Percentiles rank a stretch among this genome's conserved stretches.
Conservation (phyloP, 2,329 filamentous ascomycete species). For the Penicillium hordei region DNA sequence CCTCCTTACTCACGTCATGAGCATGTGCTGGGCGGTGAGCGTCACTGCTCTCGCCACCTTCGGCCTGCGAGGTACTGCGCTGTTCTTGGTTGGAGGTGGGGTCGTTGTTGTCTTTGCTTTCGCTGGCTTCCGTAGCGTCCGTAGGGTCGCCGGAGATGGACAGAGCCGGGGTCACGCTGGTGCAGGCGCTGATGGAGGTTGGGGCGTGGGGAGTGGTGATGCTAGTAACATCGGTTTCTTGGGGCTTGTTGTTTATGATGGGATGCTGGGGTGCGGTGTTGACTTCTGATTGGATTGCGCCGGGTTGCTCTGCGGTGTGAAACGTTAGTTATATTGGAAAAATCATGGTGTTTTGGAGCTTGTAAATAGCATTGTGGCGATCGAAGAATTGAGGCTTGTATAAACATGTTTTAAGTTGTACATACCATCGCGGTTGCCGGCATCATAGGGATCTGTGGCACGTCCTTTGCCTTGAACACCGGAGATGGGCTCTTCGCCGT, state of each 20-base stretch:
- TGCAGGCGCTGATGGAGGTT: neutral
- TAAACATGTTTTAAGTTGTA: neutral
- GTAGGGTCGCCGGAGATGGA: neutral
- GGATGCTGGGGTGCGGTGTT: constrained; percentile 26
- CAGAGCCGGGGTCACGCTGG: neutral
- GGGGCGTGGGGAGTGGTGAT: neutral
- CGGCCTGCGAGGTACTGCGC: constrained; percentile 11
- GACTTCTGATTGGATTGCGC: constrained; percentile 18
- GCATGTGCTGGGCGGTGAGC: neutral
- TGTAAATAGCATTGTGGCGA: neutral
- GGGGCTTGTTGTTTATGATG: constrained; percentile 8
- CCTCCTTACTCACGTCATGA: constrained; percentile 29
- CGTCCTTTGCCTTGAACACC: constrained; percentile 67
- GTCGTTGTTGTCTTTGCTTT: neutral
- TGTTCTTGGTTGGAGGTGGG: constrained; percentile 13
- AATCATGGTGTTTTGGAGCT: neutral
- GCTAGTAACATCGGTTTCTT: neutral
- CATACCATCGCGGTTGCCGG: constrained; percentile 68
- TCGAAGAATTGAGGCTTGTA: neutral
- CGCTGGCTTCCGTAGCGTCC: too few species aligned
- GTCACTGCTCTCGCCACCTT: constrained; percentile 4
- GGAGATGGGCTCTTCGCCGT: constrained; percentile 66
- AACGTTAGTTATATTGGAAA: neutral
- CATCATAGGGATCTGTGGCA: constrained; percentile 72
- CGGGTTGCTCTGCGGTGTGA: constrained; percentile 28